These are phyloP conservation scores for Amanita molliuscula DNA, from an alignment of 768 basidiomycete genomes.

Conservation along the genomic window DNA sequence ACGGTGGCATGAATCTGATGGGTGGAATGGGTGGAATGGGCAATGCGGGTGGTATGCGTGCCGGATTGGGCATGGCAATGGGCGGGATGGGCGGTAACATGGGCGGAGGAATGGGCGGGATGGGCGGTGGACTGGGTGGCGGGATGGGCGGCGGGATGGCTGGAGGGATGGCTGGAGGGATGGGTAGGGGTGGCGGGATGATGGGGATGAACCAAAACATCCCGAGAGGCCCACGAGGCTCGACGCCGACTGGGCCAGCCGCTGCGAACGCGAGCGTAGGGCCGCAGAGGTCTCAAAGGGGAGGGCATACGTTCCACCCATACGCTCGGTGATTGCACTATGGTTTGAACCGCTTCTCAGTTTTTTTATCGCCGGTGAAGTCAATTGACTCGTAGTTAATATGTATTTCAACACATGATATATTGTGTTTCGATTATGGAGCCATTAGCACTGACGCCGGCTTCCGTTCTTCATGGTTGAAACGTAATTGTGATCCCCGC, in stretches of 20 bases:
- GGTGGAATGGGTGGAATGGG: conserved; percentile 31
- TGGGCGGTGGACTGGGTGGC: conserved; percentile 21
- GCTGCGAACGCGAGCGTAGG: conserved; percentile 49
- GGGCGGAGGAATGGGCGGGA: conserved; percentile 25
- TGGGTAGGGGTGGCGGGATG: conserved; percentile 30
- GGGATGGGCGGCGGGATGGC: conserved; percentile 18
- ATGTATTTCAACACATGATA: too few species aligned
- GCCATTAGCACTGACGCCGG: too few species aligned
- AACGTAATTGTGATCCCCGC: not conserved
- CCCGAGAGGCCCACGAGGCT: conserved; percentile 56
- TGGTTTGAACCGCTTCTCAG: too few species aligned
- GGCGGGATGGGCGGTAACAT: conserved; percentile 13
- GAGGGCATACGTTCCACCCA: conserved; percentile 78
- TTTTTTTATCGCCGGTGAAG: too few species aligned
- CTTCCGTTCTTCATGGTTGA: too few species aligned
- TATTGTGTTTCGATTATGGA: too few species aligned
- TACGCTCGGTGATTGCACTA: conserved; percentile 48
- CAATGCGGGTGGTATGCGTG: conserved; percentile 22
- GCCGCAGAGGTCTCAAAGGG: conserved; percentile 64
- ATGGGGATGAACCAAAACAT: conserved; percentile 45
- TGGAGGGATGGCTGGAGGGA: conserved; percentile 28
- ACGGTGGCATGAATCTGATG: conserved; percentile 22
- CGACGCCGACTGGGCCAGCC: conserved; percentile 24
- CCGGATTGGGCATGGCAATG: conserved; percentile 32
- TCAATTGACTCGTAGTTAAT: too few species aligned